These are phyloP conservation scores for Earliella scabrosa DNA, from an alignment of 1,284 basidiomycete genomes.

Conservation along the genomic window DNA sequence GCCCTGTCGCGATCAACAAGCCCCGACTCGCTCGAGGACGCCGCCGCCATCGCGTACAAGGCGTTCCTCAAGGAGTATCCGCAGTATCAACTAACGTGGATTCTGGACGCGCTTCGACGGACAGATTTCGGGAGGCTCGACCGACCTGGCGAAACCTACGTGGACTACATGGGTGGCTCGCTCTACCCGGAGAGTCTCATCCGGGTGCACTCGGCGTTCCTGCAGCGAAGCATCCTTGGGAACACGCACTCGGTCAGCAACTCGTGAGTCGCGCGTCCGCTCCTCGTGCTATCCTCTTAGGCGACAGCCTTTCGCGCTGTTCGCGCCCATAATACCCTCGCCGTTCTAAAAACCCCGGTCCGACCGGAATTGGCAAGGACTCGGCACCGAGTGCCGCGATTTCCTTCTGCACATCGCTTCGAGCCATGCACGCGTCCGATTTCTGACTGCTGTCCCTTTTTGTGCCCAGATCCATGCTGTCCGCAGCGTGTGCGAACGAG, in stretches of 20 bases:
- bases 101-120: conserved; percentile 68
- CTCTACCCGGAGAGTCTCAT: conserved; percentile 78
- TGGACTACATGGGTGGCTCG: conserved; percentile 84
- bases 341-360: conserved; percentile 1
- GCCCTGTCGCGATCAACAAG: conserved; percentile 25
- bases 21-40: conserved; percentile 34
- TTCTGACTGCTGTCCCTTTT: conserved; percentile 15
- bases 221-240: conserved; percentile 68
- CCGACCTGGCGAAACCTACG: conserved; percentile 67
- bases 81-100: conserved; percentile 43
- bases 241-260: conserved; percentile 84
- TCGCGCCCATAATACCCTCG: neutral
- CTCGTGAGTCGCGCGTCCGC: conserved; percentile 47
- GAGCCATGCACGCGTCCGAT: neutral
- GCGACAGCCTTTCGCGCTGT: neutral
- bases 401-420: conserved; percentile 6
- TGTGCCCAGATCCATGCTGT: conserved; percentile 65
- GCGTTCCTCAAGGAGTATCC: conserved; percentile 44
- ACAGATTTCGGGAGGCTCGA: conserved; percentile 73
- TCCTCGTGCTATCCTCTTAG: conserved; percentile 1
- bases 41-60: conserved; percentile 35
- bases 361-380: conserved; percentile 2
- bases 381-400: conserved; percentile 23
- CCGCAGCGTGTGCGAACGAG: conserved; percentile 64
- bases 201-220: conserved; percentile 67